Conservation (phyloP, 495 filamentous ascomycete genomes). For the Sordaria brevicollis region DNA sequence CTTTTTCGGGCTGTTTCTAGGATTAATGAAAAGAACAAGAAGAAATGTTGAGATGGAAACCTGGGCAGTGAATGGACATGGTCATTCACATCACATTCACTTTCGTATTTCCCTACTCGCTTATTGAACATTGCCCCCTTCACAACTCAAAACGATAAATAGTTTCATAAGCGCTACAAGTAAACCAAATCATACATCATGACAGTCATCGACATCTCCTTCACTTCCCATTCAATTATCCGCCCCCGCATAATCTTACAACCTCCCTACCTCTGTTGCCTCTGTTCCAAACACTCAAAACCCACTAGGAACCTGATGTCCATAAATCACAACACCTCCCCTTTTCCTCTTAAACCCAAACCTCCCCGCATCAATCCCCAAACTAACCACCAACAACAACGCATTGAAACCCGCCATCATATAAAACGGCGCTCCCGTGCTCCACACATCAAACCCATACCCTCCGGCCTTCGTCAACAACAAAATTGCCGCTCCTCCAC, state of each 20-base stretch:
- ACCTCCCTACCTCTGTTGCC: background rate
- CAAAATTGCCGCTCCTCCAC: slow-evolving; percentile 84
- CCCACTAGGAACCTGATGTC: background rate
- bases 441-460: slow-evolving; percentile 61
- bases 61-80: too few species aligned
- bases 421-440: slow-evolving; percentile 73
- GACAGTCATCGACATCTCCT: background rate
- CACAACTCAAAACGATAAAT: background rate
- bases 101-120: too few species aligned
- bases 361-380: slow-evolving; percentile 29
- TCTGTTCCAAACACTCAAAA: background rate
- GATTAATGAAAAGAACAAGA: too few species aligned
- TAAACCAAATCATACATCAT: background rate
- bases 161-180: background rate
- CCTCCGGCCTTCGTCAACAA: slow-evolving; percentile 91
- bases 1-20: too few species aligned
- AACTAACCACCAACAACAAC: slow-evolving; percentile 48
- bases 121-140: too few species aligned
- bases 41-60: too few species aligned
- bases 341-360: slow-evolving; percentile 1
- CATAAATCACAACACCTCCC: background rate
- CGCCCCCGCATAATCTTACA: background rate
- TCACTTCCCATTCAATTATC: background rate
- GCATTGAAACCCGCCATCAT: slow-evolving; percentile 86
- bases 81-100: too few species aligned